Evolutionary conservation across 225 moss, liverwort and hornwort genomes (phyloP).

Genomic region (Polytrichum formosum): DNA sequence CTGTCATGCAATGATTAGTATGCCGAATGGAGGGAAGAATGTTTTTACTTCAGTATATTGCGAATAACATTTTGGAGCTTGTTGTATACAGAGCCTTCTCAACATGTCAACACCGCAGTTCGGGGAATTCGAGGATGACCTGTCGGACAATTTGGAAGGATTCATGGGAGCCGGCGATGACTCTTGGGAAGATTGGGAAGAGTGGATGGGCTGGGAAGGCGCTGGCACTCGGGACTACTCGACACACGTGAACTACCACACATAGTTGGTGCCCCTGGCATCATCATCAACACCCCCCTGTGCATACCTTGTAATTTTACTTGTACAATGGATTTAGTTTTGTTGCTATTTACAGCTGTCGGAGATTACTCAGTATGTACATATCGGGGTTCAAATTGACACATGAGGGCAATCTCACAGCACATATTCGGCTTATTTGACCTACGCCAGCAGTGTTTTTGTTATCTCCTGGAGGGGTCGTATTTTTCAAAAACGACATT

Average conservation of each 20-base stretch:
- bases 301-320: slow-evolving; percentile 21
- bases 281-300: slow-evolving; percentile 7
- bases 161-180: slow-evolving; percentile 46
- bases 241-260: slow-evolving; percentile 45
- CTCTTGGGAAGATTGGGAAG: slow-evolving; percentile 65
- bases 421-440: not conserved
- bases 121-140: slow-evolving; percentile 34
- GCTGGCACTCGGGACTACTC: slow-evolving; percentile 44
- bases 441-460: slow-evolving; percentile 20
- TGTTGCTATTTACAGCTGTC: slow-evolving; percentile 9
- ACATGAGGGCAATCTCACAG: not conserved
- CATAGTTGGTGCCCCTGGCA: slow-evolving; percentile 15
- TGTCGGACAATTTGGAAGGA: slow-evolving; percentile 35
- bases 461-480: slow-evolving; percentile 13
- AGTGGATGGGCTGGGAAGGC: slow-evolving; percentile 82
- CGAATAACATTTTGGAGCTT: too few species aligned
- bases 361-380: slow-evolving; percentile 16
- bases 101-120: slow-evolving; percentile 22
- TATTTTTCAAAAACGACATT: not conserved
- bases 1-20: too few species aligned
- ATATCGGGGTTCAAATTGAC: slow-evolving; percentile 15
- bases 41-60: too few species aligned
- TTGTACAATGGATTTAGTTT: slow-evolving; percentile 20
- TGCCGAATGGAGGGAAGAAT: too few species aligned
- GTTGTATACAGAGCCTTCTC: slow-evolving; percentile 11